Percentiles rank a stretch among this genome's conserved stretches.
phyloP scores from a whole-genome alignment of 2,329 filamentous ascomycete genomes.

The Fusarium albidum region DNA sequence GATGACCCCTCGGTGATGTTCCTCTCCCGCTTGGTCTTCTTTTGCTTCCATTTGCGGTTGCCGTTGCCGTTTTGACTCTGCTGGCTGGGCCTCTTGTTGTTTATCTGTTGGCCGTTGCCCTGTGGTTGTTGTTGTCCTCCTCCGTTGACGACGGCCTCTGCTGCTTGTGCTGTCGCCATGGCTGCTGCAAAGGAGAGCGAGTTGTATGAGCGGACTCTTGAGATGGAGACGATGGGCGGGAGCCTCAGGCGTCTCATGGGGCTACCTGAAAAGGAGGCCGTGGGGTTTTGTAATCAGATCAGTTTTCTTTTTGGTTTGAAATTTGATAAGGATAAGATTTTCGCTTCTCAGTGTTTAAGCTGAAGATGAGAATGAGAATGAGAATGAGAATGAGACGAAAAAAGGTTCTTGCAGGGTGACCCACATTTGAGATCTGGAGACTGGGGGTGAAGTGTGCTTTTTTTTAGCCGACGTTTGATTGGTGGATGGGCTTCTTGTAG shows the following conservation, averaged over 20 bases:
- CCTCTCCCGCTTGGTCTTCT: conserved; percentile 66
- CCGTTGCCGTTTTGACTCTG: conserved; percentile 27
- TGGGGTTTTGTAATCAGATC: background rate
- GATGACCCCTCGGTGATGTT: conserved; percentile 68
- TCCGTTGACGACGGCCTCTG: conserved; percentile 17
- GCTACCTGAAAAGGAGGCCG: fast-evolving
- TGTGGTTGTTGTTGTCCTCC: conserved; percentile 26
- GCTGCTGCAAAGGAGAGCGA: conserved; percentile 32
- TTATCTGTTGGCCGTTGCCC: conserved; percentile 13
- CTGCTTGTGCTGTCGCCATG: conserved; percentile 36
- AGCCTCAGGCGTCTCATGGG: conserved; percentile 36
- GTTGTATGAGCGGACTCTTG: conserved; percentile 26
- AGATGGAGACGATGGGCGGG: conserved; percentile 11
- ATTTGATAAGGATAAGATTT: background rate
- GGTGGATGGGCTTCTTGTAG: background rate
- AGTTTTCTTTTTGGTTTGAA: background rate
- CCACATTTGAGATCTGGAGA: conserved; percentile 26
- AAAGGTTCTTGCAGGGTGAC: conserved; percentile 33
- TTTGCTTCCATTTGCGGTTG: conserved; percentile 47
- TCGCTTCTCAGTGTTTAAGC: conserved; percentile 1
- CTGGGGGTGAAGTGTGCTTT: conserved; percentile 29
- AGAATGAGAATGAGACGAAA: conserved; percentile 26
- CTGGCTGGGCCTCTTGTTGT: conserved; percentile 36
- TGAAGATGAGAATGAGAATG: conserved; percentile 12
- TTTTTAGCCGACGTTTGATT: conserved; percentile 27